phyloP scores from a whole-genome alignment of 352 stramenopile genomes.

The Saprolegnia diclina region DNA sequence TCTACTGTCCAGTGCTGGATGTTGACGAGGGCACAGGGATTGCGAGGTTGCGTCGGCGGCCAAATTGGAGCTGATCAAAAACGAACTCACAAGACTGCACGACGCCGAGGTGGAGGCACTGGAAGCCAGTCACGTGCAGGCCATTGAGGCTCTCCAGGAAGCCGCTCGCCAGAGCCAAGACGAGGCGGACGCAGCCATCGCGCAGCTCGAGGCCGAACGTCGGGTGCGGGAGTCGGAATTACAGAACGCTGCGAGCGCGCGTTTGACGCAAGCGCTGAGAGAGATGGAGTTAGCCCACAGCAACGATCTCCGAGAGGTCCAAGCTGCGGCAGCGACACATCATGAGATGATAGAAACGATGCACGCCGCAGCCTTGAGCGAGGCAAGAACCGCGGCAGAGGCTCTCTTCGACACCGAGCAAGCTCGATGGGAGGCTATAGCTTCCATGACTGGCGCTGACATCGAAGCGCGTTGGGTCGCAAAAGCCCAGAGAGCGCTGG shows the following conservation, averaged over 20 bases:
- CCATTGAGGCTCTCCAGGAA: slow-evolving; percentile 22
- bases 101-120: slow-evolving; percentile 32
- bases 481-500: not conserved
- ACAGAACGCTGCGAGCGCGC: slow-evolving; percentile 27
- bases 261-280: slow-evolving; percentile 40
- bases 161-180: not conserved
- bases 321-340: slow-evolving; percentile 4
- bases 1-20: not conserved
- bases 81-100: slow-evolving; percentile 25
- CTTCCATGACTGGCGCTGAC: not conserved
- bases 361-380: not conserved
- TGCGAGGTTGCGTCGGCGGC: slow-evolving; percentile 13
- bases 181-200: not conserved
- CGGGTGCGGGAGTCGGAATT: not conserved
- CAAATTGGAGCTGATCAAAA: slow-evolving; percentile 1
- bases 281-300: slow-evolving; percentile 41
- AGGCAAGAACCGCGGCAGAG: not conserved
- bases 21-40: not conserved
- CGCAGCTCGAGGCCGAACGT: not conserved
- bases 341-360: not conserved
- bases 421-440: not conserved
- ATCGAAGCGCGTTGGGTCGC: not conserved
- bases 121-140: slow-evolving; percentile 34
- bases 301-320: slow-evolving; percentile 47
- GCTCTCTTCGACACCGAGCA: not conserved